Evolutionary conservation across 768 basidiomycete genomes (phyloP).

Genomic region (Lactifluus piperatus): DNA sequence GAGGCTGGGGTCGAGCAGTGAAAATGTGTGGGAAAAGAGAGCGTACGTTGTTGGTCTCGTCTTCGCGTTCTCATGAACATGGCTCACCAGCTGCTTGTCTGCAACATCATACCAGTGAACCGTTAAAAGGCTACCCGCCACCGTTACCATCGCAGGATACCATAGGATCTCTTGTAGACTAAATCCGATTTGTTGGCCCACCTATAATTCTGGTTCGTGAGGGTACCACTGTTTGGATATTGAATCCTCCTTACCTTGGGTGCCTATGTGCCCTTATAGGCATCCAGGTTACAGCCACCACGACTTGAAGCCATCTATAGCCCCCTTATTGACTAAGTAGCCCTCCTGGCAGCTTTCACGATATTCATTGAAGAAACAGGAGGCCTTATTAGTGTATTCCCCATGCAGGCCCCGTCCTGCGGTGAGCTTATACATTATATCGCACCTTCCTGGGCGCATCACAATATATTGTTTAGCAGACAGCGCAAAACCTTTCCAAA

Average conservation of each 20-base stretch:
- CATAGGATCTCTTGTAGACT: constrained; percentile 3
- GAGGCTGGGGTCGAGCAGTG: constrained; percentile 72
- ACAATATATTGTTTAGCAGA: background rate
- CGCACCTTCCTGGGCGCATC: background rate
- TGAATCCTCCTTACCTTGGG: background rate
- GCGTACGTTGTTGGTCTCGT: constrained; percentile 41
- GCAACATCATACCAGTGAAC: constrained; percentile 32
- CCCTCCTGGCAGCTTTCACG: no score
- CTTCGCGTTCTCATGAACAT: background rate
- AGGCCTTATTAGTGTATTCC: no score
- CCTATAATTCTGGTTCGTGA: background rate
- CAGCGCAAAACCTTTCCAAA: background rate
- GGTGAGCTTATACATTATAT: background rate
- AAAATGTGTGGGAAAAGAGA: constrained; percentile 90
- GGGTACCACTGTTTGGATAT: background rate
- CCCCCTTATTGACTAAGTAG: background rate
- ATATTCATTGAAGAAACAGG: no score
- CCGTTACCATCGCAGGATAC: constrained; percentile 1
- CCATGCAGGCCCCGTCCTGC: background rate
- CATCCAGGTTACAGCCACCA: background rate
- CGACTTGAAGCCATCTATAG: background rate
- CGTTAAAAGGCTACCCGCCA: constrained; percentile 42
- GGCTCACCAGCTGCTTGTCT: background rate
- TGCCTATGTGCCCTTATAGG: background rate
- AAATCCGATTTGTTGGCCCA: background rate